Evolutionary conservation across 163 green algal species (phyloP), one percentile per base, ranked within the genome.

Genomic region (Volvox carteri): DNA sequence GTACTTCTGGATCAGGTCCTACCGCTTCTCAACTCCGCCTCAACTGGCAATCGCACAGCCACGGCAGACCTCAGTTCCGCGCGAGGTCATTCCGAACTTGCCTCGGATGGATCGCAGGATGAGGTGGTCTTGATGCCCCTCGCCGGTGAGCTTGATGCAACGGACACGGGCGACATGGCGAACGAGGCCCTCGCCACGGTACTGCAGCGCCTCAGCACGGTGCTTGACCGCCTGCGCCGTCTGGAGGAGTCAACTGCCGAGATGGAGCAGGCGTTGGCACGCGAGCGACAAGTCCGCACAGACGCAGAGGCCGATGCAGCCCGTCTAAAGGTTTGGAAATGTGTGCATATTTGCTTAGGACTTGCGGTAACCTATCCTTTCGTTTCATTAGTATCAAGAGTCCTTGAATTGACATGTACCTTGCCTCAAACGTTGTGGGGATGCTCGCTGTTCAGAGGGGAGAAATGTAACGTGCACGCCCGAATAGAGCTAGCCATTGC

Each of bases 41-140:
- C 42, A 4, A 42, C 73, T 44, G 42, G 73, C 8, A 44, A 80
- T n/a, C 73, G 44, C 42, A 80, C 44, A 28, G 44, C 44, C 44
- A 80, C 73, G 11, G 73, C 73, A 4, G 73, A 80, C 30, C 44
- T 65, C 42, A 28, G 44, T 28, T 33, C 73, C 30, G 28, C 2
- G 30, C 41, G 23, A n/a, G 42, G 33, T 8, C 21, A 3, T 25
- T 28, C 75, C 16, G 75, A 70, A 54, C 60, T 86, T 11, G 78
- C 78, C 23, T 41, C 78, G 9, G 78, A 86, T 37, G 60, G 78
- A 14, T 86, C 78, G 0, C 78, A 86, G 30, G 80, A 78, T 25
- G 80, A 87, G 21, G 80, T 78, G n/a, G 62, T 78, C 5, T 46
- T 87, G 80, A 4, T 78, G 41, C 62, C 80, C 6, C 21, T 87